phyloP scores from a whole-genome alignment of 495 filamentous ascomycete species.

The Penicillium roqueforti region DNA sequence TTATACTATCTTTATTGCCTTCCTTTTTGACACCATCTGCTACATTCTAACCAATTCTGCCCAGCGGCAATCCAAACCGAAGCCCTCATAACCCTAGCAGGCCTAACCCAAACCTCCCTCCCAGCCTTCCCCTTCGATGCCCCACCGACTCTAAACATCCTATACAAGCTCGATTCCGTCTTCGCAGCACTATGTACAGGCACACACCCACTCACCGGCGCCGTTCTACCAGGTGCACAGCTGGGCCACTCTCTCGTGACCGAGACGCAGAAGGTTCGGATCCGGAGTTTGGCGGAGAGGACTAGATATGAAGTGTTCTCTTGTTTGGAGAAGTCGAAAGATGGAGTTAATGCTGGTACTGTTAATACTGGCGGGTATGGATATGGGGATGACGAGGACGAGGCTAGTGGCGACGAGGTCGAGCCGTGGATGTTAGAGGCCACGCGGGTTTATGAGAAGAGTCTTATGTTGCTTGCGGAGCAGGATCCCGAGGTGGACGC shows the following conservation, averaged over 20 bases:
- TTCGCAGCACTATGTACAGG: constrained; percentile 70
- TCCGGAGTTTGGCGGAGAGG: constrained; percentile 69
- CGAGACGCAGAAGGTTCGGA: constrained; percentile 74
- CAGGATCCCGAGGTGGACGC: constrained; percentile 36
- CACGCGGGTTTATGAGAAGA: constrained; percentile 72
- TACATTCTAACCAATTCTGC: not conserved
- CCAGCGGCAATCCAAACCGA: constrained; percentile 78
- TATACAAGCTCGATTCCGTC: constrained; percentile 73
- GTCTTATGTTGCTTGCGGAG: constrained; percentile 66
- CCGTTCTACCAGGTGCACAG: constrained; percentile 62
- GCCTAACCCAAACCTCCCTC: constrained; percentile 61
- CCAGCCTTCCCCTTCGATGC: constrained; percentile 63
- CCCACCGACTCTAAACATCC: constrained; percentile 56
- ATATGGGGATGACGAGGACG: constrained; percentile 35
- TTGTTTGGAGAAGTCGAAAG: constrained; percentile 40
- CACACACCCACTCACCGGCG: constrained; percentile 59
- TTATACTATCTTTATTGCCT: not conserved
- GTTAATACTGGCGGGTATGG: constrained; percentile 25
- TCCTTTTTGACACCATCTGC: not conserved
- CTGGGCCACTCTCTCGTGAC: constrained; percentile 43
- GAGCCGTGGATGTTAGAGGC: constrained; percentile 61
- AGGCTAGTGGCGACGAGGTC: constrained; percentile 23
- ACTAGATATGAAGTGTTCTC: constrained; percentile 49
- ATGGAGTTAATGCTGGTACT: constrained; percentile 21
- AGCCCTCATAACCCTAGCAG: constrained; percentile 72